phyloP scores from a whole-genome alignment of 139 green algal genomes.

The Trebouxia sp. region DNA sequence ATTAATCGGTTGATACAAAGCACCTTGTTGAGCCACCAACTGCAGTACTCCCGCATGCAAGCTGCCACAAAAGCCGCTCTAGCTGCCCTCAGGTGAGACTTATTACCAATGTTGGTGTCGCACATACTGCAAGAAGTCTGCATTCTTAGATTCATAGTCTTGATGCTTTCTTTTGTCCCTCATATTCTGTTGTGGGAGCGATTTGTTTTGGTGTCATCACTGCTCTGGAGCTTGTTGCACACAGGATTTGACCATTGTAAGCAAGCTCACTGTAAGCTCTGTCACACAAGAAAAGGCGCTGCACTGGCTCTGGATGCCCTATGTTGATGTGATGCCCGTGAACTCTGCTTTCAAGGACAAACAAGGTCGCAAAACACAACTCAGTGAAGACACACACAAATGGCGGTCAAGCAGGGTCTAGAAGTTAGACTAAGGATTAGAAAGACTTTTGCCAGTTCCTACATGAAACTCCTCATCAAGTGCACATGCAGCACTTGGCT shows the following conservation, averaged over 20 bases:
- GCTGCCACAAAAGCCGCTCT: slow-evolving; percentile 40
- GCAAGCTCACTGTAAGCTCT: neutral
- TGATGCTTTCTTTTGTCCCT: neutral
- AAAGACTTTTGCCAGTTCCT: no score
- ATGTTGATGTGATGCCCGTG: neutral
- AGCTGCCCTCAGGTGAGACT: slow-evolving; percentile 25
- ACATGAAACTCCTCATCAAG: no score
- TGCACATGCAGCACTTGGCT: no score
- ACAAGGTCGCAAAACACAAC: neutral
- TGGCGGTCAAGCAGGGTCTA: no score
- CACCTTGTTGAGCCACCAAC: slow-evolving; percentile 53
- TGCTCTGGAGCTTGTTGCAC: neutral
- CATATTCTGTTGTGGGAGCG: neutral
- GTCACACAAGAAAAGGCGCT: neutral
- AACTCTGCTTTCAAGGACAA: neutral
- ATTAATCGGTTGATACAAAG: slow-evolving; percentile 51
- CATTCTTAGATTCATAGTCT: neutral
- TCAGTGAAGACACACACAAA: no score
- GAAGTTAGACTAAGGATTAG: no score
- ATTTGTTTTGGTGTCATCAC: neutral
- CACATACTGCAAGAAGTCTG: neutral
- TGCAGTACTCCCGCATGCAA: slow-evolving; percentile 23
- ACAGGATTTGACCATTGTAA: neutral
- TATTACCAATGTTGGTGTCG: neutral
- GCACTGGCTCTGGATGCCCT: neutral